phyloP scores from a whole-genome alignment of 495 filamentous ascomycete genomes.

The Pyrenula aspistea region DNA sequence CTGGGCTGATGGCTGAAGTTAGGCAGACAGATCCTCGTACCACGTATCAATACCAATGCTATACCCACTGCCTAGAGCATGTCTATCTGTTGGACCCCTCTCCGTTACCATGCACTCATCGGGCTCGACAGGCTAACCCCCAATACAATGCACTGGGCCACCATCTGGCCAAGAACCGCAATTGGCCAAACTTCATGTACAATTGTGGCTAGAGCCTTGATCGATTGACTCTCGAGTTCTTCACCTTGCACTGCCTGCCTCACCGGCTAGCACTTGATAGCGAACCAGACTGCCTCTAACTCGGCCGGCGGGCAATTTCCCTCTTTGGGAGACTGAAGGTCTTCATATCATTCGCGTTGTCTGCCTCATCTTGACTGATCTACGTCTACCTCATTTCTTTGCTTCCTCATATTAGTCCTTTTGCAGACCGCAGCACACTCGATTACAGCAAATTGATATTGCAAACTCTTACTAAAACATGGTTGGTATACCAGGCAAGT shows the following conservation, averaged over 20 bases:
- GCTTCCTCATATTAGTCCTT: no score
- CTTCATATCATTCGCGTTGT: neutral
- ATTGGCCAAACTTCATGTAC: neutral
- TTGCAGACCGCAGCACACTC: no score
- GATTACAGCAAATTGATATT: no score
- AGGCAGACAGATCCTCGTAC: no score
- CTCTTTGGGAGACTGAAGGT: neutral
- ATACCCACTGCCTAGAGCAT: no score
- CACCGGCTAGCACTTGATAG: neutral
- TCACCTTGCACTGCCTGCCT: neutral
- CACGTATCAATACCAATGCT: no score
- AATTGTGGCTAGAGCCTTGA: neutral
- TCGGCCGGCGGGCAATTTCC: neutral
- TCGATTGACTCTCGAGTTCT: neutral
- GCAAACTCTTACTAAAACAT: no score
- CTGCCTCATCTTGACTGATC: neutral
- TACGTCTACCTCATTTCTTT: neutral
- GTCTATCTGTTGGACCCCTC: neutral
- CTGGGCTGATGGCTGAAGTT: no score
- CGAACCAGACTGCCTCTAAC: neutral
- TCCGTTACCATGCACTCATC: neutral
- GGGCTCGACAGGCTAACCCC: neutral
- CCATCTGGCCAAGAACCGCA: neutral
- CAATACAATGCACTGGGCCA: neutral
- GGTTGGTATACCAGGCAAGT: neutral